Base-by-base conservation (phyloP, 164 flowering plant species). In the Dillenia suffruticosa region DNA sequence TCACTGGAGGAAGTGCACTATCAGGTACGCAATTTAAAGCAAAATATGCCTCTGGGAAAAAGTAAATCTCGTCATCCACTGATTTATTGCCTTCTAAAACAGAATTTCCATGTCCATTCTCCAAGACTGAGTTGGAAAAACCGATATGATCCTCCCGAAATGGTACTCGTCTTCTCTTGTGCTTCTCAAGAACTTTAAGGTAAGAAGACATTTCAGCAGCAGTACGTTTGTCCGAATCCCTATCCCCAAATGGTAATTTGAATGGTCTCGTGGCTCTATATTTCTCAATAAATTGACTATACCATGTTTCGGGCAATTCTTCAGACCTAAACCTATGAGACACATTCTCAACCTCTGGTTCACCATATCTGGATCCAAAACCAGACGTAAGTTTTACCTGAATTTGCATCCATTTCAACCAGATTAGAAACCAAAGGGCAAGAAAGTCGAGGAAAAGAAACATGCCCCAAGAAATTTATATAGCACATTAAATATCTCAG, bases 271-370 rank as follows among this genome's bases (percentile, higher is more conserved):
- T 82, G 26, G 74, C 69, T 72, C 72, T 87, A 69, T 85, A 82
- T 64, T 79, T 87, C 63, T 85, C 92, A 68, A 79, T 72, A 60
- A 81, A 90, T 63, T 81, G 92, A 66, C 51, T 79, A 67, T 92
- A 95, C 99, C 99, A 92, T 65, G 91, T 77, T 70, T 88, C 94
- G 2, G 92, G 92, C 51, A 95, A 75, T 45, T 81, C 94, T 46
- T 85, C 93, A 44, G 57, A 72, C 68, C 72, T 74, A 22, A 64
- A 72, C 64, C 78, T 82, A 59, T 82, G 85, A 16, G 87, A 73
- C 53, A 72, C 49, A 58, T 62, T 76, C 62, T 83, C 84, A 63
- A 53, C 62, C 54, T 85, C 89, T 57, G 82, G 63, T 47, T 81
- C 89, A 69, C 64, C 63, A 70, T 70, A 76, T 68, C 85, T 87